Conservation (phyloP, 106 monocot species). For the Dioscorea zingiberensis region DNA sequence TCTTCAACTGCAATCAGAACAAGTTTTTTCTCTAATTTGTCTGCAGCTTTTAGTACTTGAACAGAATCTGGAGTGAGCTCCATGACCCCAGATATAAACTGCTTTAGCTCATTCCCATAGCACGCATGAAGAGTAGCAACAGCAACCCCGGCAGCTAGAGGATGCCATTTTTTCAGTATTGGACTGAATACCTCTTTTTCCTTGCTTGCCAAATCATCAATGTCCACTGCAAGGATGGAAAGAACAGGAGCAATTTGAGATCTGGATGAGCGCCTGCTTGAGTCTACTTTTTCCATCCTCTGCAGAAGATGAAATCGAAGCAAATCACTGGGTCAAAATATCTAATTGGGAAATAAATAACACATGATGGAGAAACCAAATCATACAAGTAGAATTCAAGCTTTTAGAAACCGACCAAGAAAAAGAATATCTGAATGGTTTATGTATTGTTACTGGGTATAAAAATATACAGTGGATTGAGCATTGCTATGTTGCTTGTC, state of each 20-base stretch:
- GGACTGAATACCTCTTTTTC: constrained; percentile 83
- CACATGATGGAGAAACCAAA: background rate
- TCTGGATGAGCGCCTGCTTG: constrained; percentile 58
- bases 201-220: constrained; percentile 76
- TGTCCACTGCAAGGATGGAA: constrained; percentile 80
- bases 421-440: too few relatives aligned
- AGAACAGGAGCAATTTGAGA: constrained; percentile 45
- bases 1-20: constrained; percentile 94
- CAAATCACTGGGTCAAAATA: background rate
- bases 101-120: constrained; percentile 91
- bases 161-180: constrained; percentile 89
- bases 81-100: constrained; percentile 67
- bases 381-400: too few relatives aligned
- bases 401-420: too few relatives aligned
- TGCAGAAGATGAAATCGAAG: constrained; percentile 8
- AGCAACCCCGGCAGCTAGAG: constrained; percentile 90
- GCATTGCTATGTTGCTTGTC: too few relatives aligned
- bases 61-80: constrained; percentile 82
- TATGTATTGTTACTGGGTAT: too few relatives aligned
- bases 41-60: constrained; percentile 86
- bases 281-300: constrained; percentile 90
- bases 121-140: constrained; percentile 95
- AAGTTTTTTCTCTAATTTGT: constrained; percentile 90
- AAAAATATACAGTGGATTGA: too few relatives aligned
- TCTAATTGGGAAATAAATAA: background rate